Evolutionary conservation across 1,139 yeast genomes (phyloP), one percentile per base, ranked within the genome.

Genomic region (Schwanniomyces etchellsii): DNA sequence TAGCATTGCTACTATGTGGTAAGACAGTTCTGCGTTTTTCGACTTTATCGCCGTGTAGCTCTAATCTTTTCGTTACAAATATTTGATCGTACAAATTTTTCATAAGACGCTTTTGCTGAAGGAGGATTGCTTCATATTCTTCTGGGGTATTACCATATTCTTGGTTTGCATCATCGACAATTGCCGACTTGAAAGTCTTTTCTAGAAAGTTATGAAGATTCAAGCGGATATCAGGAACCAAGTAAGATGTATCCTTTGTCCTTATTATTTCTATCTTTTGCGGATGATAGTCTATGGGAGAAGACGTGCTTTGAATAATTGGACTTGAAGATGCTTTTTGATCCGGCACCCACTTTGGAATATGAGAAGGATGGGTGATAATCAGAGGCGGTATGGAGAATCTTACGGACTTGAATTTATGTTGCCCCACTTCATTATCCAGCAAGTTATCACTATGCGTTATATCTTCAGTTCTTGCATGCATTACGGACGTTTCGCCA

Each of bases 291-390:
- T 55, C 56, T 18, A 18, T 7, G 7, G 21, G 9, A 18, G 21
- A 7, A 18, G 7, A 7, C 7, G 7, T 18, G n/a, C n/a, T n/a
- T n/a, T 7, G n/a, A 4, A 57, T 41, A 3, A 60, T 38, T 10
- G 47, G 79, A 11, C 67, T 68, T 1, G 61, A 54, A 65, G 46
- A 75, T 42, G 49, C 33, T 53, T 49, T 47, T 52, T 71, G 48
- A 55, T 56, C 41, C 50, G 68, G 59, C 53, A 78, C 45, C 89
- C 95, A 55, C 60, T 83, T 32, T 65, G 74, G 43, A 64, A 72
- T 51, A 57, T 86, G 95, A 4, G 76, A 69, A 2, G 96, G 96
- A 48, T 86, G 89, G 0, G 94, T 81, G 4, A 85, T 67, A 5
- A 74, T 55, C 16, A 81, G 81, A 7, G 69, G 66, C 1, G 86